Evolutionary conservation across 2,329 filamentous ascomycete species (phyloP), one percentile per base, ranked within the genome.

Genomic region (Aspergillus persii): DNA sequence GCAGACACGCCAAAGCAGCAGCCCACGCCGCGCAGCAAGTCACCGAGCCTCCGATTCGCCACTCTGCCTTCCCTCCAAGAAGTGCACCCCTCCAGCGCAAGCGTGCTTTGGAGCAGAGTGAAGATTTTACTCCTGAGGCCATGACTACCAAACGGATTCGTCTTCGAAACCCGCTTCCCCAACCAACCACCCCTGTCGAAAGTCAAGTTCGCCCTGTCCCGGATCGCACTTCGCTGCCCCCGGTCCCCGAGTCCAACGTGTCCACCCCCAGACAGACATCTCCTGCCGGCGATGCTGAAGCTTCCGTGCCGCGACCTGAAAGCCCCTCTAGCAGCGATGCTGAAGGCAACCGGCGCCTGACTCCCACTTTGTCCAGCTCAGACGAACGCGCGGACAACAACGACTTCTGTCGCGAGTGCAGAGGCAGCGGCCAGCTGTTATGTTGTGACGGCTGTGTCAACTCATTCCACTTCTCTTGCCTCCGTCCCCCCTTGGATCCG

Each of bases 361-460:
- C 66, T 2, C 61, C 65, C 23, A 62, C 63, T 23, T 39, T 66
- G 9, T 41, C 41, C 31, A 44, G n/a, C 12, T 39, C 23, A 8
- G 58, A 56, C 26, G 67, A 71, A 41, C 61, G 63, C 6, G 55
- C 65, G 66, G 89, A 96, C 63, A 96, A 96, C 75, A 91, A 95
- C 74, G 94, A 98, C 74, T 89, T 89, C 71, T 99, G 94, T 79
- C 89, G 89, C 62, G 87, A 92, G 50, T 99, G 95, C 78, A 86
- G 89, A 69, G 90, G 89, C 63, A 89, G 86, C 66, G 94, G 94
- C 58, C 87, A 92, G 67, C 84, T 99, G 63, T 84, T 98, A 65
- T 97, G 93, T 78, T 99, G 95, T 76, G 95, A 98, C 78, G 91
- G 90, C 63, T 99, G 95, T 78, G 86, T 89, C 61, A 87, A 91